These are phyloP conservation scores for Emmonsia crescens DNA, from an alignment of 2,329 filamentous ascomycete genomes.

Conservation along the genomic window DNA sequence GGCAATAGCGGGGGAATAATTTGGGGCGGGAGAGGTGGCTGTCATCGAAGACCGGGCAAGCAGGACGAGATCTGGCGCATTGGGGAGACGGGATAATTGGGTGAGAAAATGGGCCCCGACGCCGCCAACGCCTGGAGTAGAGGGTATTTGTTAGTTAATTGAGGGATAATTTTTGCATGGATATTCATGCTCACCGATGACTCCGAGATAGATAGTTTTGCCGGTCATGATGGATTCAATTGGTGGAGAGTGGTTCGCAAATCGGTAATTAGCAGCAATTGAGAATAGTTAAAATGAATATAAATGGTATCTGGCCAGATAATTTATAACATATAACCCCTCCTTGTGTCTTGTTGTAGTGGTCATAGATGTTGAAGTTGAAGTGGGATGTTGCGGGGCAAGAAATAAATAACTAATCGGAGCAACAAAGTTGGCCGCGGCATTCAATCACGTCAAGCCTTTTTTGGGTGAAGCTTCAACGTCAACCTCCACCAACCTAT, in stretches of 20 bases:
- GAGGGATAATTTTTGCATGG: background rate
- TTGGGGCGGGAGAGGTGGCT: conserved; percentile 58
- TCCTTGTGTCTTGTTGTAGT: background rate
- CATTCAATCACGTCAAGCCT: background rate
- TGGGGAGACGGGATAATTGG: conserved; percentile 63
- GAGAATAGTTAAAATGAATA: background rate
- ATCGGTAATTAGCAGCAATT: background rate
- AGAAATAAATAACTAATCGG: background rate
- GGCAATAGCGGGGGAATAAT: conserved; percentile 54
- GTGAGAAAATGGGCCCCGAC: conserved; percentile 84
- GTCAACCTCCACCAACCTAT: background rate
- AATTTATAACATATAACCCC: background rate
- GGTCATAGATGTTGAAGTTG: background rate
- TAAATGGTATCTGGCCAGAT: conserved; percentile 2
- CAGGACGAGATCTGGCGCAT: conserved; percentile 67
- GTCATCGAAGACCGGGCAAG: conserved; percentile 78
- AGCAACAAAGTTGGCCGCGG: background rate
- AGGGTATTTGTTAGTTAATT: conserved; percentile 7
- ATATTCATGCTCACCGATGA: conserved; percentile 25
- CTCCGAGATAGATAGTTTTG: conserved; percentile 32
- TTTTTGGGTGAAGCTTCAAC: background rate
- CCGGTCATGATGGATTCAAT: conserved; percentile 19
- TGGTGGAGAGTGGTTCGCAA: background rate
- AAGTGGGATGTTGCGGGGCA: conserved; percentile 1
- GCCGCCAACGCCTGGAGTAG: conserved; percentile 66